A percentile compares a stretch with the other conserved stretches of the same genome.
phyloP scores from a whole-genome alignment of 1,284 basidiomycete genomes.

The Mixia osmundae region DNA sequence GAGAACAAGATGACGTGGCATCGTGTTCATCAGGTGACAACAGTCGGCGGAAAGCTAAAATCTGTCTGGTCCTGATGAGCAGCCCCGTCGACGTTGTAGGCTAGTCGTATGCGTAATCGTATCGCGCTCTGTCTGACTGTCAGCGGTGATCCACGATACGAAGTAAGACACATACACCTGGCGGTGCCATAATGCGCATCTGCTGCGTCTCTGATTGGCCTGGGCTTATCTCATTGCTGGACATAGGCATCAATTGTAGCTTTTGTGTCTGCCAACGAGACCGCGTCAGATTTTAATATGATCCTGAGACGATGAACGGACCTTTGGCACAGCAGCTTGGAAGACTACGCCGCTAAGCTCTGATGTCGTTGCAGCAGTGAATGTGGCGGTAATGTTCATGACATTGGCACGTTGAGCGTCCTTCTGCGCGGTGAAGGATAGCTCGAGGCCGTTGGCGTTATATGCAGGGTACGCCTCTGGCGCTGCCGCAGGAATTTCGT shows the following conservation, averaged over 20 bases:
- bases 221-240: conserved; percentile 49
- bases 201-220: conserved; percentile 78
- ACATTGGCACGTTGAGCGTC: conserved; percentile 55
- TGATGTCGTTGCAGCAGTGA: conserved; percentile 38
- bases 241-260: conserved; percentile 94
- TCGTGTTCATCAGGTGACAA: too few relatives aligned
- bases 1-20: too few relatives aligned
- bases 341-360: conserved; percentile 49
- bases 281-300: not conserved
- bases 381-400: conserved; percentile 70
- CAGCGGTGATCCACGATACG: not conserved
- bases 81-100: conserved; percentile 43
- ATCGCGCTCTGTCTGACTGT: conserved; percentile 38
- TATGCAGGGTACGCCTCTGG: conserved; percentile 49
- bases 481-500: conserved; percentile 11
- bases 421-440: conserved; percentile 69
- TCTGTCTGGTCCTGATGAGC: conserved; percentile 77
- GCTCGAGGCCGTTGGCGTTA: conserved; percentile 66
- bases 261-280: conserved; percentile 52
- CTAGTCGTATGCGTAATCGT: conserved; percentile 63
- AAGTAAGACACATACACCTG: conserved; percentile 38
- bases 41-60: conserved; percentile 71
- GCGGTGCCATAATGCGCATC: conserved; percentile 70
- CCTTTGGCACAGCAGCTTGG: conserved; percentile 95
- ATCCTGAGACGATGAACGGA: conserved; percentile 21